Base-by-base conservation (phyloP, 129 eudicot species). In the Smallanthus sonchifolius region DNA sequence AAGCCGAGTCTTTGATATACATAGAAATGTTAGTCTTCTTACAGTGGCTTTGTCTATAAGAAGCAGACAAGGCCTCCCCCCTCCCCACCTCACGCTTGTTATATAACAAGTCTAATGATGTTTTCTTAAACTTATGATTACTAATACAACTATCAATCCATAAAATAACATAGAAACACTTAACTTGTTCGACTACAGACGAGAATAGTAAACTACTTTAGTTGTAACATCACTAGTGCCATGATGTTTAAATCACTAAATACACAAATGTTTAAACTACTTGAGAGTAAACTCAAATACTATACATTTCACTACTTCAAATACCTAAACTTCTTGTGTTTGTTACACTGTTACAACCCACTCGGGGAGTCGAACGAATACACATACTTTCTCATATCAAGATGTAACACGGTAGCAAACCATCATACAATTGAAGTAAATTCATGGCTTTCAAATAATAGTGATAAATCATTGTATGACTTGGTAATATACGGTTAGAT, bases 201-300 rank as follows among this genome's bases (percentile, higher is more conserved):
- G n/a, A 45, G 11, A 45, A 45, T 3, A 19, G 28, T 4, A 69
- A 78, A 51, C 73, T 78, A 71, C 20, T 10, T 51, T 75, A 77
- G 73, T 16, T 63, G 77, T 37, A 62, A 62, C 67, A 78, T 42
- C 42, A 54, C 55, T 35, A 70, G 67, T 40, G 61, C 64, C 57
- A 51, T 51, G 43, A 71, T 62, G 36, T 78, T 62, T 70, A 61
- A 63, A 51, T 51, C 73, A 71, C 65, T 43, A 78, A 78, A 72
- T 60, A 64, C 77, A 51, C 63, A 78, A 78, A 71, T 71, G 52
- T 4, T 36, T 42, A 51, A 71, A 70, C n/a, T n/a, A n/a, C n/a
- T n/a, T n/a, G n/a, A n/a, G n/a, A 71, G 38, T 13, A 2, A 78
- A 40, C 77, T 78, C 67, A 71, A 63, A 65, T 16, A 69, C 82